Evolutionary conservation across 345 rosid species (phyloP).

Genomic region (Mallotus nudiflorus): DNA sequence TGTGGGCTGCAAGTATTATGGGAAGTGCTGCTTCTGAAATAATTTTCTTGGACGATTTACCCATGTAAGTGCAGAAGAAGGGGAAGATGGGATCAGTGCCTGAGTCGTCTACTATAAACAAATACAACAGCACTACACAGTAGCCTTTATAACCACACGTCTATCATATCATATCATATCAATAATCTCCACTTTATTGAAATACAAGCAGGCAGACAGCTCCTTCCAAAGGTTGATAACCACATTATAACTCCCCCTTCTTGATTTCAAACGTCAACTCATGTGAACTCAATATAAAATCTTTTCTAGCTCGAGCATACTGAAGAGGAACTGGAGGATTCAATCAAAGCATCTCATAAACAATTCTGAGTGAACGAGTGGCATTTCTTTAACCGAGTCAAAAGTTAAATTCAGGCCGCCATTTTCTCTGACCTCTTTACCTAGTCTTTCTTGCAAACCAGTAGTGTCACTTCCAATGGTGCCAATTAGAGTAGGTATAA

Average conservation of each 20-base stretch:
- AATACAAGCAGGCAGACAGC: no score
- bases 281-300: slow-evolving; percentile 62
- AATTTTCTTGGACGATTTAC: no score
- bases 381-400: slow-evolving; percentile 59
- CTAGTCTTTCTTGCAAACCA: slow-evolving; percentile 55
- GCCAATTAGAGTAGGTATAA: slow-evolving; percentile 47
- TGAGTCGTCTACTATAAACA: no score
- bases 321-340: slow-evolving; percentile 76
- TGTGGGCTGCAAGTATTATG: no score
- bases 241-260: slow-evolving; percentile 86
- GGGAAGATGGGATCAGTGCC: no score
- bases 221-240: slow-evolving; percentile 69
- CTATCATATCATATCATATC: no score
- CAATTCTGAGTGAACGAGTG: slow-evolving; percentile 77
- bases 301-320: slow-evolving; percentile 75
- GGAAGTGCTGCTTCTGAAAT: no score
- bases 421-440: slow-evolving; percentile 52
- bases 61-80: no score
- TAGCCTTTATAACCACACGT: no score
- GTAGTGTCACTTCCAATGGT: slow-evolving; percentile 43
- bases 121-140: no score
- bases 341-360: slow-evolving; percentile 68
- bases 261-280: slow-evolving; percentile 59
- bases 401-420: slow-evolving; percentile 45
- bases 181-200: no score